Conservation (phyloP, 2,329 filamentous ascomycete genomes). For the Trichoderma sp. region DNA sequence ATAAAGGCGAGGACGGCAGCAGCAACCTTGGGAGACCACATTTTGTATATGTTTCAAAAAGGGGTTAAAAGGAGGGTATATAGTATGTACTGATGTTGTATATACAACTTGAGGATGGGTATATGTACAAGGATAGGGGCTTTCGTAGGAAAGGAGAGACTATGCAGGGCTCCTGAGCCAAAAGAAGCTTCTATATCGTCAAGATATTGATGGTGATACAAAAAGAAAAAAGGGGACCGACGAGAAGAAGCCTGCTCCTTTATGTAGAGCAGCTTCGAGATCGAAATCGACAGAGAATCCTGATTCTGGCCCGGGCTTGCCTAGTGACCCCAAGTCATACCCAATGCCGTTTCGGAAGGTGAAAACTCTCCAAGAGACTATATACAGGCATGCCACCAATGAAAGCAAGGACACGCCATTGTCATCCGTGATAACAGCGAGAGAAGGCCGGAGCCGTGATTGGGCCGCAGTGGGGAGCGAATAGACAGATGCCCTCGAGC, state of each 20-base stretch:
- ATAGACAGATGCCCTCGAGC: background rate
- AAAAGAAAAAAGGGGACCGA: background rate
- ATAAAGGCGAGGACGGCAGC: conserved; percentile 34
- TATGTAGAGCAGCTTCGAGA: conserved; percentile 8
- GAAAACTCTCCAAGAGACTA: conserved; percentile 5
- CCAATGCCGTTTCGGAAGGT: conserved; percentile 23
- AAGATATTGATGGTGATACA: conserved; percentile 18
- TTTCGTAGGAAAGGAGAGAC: conserved; percentile 17
- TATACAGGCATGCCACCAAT: conserved; percentile 6
- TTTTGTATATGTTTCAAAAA: conserved; percentile 7
- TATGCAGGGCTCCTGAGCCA: conserved; percentile 19
- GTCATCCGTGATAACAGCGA: conserved; percentile 4
- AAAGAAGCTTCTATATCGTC: conserved; percentile 13
- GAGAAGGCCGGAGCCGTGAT: conserved; percentile 3
- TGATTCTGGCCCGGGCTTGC: background rate
- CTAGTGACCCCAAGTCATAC: conserved; percentile 21
- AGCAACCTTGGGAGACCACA: conserved; percentile 16
- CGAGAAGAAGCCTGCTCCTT: conserved; percentile 2
- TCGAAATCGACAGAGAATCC: background rate
- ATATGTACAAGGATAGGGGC: conserved; percentile 15
- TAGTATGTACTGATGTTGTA: conserved; percentile 3
- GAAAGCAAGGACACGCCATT: conserved; percentile 15
- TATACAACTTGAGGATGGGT: background rate
- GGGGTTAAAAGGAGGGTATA: background rate
- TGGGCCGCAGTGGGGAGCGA: conserved; percentile 1